These are phyloP conservation scores for Ophiosphaerella herpotricha DNA, from an alignment of 2,329 filamentous ascomycete species.

Conservation along the genomic window DNA sequence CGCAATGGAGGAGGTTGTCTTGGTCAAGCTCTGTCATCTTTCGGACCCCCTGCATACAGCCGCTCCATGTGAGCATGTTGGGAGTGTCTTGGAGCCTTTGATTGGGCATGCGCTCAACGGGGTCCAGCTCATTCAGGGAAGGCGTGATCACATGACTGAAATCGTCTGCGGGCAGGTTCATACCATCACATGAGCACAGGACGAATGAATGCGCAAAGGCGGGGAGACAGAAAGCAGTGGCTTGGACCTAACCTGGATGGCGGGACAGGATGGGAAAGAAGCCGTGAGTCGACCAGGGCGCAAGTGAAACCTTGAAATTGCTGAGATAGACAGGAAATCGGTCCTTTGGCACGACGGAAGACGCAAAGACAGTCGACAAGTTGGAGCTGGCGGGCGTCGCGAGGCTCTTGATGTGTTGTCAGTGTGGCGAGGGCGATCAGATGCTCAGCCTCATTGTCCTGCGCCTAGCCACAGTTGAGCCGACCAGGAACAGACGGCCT, in stretches of 20 bases:
- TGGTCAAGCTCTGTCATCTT: not conserved
- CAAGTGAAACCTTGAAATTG: constrained; percentile 30
- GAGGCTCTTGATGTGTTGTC: constrained; percentile 38
- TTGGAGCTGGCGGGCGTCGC: constrained; percentile 7
- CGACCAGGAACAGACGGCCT: constrained; percentile 20
- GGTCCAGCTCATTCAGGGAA: constrained; percentile 23
- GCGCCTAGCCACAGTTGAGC: constrained; percentile 41
- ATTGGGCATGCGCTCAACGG: constrained; percentile 30
- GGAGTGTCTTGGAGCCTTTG: constrained; percentile 10
- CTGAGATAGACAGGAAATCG: constrained; percentile 20
- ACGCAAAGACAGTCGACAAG: constrained; percentile 6
- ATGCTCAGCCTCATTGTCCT: constrained; percentile 39
- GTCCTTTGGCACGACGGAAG: constrained; percentile 13
- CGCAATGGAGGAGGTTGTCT: not conserved
- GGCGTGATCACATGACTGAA: constrained; percentile 35
- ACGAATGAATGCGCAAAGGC: constrained; percentile 38
- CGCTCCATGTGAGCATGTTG: constrained; percentile 25
- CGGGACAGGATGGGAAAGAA: constrained; percentile 26
- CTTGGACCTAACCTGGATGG: constrained; percentile 34
- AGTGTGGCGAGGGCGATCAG: constrained; percentile 36
- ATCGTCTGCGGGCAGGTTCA: constrained; percentile 30
- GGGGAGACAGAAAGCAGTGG: constrained; percentile 33
- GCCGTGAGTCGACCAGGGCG: constrained; percentile 22
- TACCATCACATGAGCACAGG: constrained; percentile 27
- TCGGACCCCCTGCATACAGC: constrained; percentile 27